Percentiles rank a stretch among this genome's conserved stretches.
phyloP scores from a whole-genome alignment of 768 basidiomycete species.

The Termitomyces sp. region DNA sequence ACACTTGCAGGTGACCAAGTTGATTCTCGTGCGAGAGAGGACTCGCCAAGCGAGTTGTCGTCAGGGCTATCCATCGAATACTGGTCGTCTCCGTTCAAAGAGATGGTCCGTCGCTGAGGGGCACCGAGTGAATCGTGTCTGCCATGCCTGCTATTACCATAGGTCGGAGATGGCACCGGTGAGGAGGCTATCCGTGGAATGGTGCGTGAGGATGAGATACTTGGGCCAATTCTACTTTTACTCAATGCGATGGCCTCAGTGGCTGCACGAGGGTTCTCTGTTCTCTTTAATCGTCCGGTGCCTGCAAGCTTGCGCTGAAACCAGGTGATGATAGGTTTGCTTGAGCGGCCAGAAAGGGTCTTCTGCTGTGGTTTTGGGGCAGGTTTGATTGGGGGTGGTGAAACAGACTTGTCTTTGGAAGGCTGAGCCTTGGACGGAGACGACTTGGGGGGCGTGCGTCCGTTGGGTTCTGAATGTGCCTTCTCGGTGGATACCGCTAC shows the following conservation, averaged over 20 bases:
- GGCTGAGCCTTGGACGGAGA: constrained; percentile 20
- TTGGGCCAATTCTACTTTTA: constrained; percentile 27
- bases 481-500: constrained; percentile 5
- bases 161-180: constrained; percentile 32
- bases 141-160: constrained; percentile 23
- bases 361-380: constrained; percentile 44
- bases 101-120: constrained; percentile 54
- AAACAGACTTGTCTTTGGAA: constrained; percentile 12
- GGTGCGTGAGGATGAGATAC: constrained; percentile 25
- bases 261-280: constrained; percentile 31
- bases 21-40: constrained; percentile 67
- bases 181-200: constrained; percentile 42
- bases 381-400: constrained; percentile 11
- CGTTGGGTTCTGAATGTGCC: constrained; percentile 11
- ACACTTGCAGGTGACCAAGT: constrained; percentile 76
- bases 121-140: constrained; percentile 27
- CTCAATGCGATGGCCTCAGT: constrained; percentile 26
- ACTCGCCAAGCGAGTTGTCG: constrained; percentile 44
- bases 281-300: constrained; percentile 54
- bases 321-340: constrained; percentile 89
- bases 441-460: constrained; percentile 13
- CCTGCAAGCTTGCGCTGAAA: constrained; percentile 84
- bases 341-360: constrained; percentile 64
- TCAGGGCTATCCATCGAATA: constrained; percentile 43
- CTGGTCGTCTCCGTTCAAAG: constrained; percentile 58